These are phyloP conservation scores for Cucumis hystrix DNA, from an alignment of 306 rosid genomes.

Conservation along the genomic window DNA sequence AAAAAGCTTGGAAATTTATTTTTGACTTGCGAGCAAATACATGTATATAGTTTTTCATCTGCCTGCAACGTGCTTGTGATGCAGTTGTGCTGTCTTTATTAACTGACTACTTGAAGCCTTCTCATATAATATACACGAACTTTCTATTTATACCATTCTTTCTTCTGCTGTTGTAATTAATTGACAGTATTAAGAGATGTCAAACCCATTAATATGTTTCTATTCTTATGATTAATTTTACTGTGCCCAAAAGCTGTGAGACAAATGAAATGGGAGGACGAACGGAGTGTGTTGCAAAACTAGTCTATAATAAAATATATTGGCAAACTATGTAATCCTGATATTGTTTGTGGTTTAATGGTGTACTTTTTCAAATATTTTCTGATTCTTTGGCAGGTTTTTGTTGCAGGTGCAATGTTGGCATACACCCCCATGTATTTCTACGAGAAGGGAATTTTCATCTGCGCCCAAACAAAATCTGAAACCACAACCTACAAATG, in stretches of 20 bases:
- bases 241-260: neutral
- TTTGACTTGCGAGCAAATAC: neutral
- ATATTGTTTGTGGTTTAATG: neutral
- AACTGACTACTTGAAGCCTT: neutral
- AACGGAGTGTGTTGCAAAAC: neutral
- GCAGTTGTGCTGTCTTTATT: neutral
- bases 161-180: neutral
- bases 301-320: neutral
- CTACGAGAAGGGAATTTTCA: slow-evolving; percentile 47
- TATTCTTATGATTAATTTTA: neutral
- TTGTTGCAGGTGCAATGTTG: slow-evolving; percentile 16
- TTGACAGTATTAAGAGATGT: neutral
- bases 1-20: neutral
- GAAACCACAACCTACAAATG: slow-evolving; percentile 29
- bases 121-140: neutral
- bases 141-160: neutral
- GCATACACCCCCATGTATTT: slow-evolving; percentile 38
- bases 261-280: neutral
- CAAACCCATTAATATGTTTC: neutral
- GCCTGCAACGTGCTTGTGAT: neutral
- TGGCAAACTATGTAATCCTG: neutral
- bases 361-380: neutral
- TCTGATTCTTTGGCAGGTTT: slow-evolving; percentile 4
- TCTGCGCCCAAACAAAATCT: slow-evolving; percentile 26
- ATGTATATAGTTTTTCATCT: neutral